These are phyloP conservation scores for Gossypium bickii DNA, from an alignment of 345 rosid genomes.

Conservation along the genomic window DNA sequence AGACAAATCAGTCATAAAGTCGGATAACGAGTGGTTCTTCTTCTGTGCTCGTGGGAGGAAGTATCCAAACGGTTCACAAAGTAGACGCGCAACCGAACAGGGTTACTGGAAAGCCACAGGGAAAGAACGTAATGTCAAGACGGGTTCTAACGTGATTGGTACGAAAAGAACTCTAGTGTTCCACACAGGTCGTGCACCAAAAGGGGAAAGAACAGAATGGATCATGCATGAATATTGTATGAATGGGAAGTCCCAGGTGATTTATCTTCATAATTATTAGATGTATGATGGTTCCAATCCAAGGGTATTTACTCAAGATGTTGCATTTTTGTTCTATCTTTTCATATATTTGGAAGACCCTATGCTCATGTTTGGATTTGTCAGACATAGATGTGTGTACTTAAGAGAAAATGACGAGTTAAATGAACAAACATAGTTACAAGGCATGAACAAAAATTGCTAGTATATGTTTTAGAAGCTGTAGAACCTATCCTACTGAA, in stretches of 20 bases:
- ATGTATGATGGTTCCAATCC: not conserved
- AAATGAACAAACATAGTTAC: too few relatives aligned
- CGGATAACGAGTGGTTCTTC: slow-evolving; percentile 90
- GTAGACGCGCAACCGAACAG: slow-evolving; percentile 63
- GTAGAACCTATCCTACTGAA: too few relatives aligned
- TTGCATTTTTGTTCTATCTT: not conserved
- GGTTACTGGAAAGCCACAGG: slow-evolving; percentile 98
- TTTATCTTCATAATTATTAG: not conserved
- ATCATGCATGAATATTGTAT: slow-evolving; percentile 85
- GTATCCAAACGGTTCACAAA: slow-evolving; percentile 79
- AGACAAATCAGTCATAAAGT: slow-evolving; percentile 59
- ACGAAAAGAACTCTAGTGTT: slow-evolving; percentile 88
- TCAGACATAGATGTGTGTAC: not conserved
- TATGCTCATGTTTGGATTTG: not conserved
- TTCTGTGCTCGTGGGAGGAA: slow-evolving; percentile 83
- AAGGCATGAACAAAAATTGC: too few relatives aligned
- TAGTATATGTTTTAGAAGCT: too few relatives aligned
- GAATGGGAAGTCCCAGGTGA: slow-evolving; percentile 59
- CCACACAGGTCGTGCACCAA: slow-evolving; percentile 85
- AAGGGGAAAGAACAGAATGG: slow-evolving; percentile 92
- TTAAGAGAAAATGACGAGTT: not conserved
- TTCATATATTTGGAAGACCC: not conserved
- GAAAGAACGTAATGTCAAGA: slow-evolving; percentile 69
- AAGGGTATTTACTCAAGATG: not conserved
- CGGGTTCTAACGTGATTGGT: slow-evolving; percentile 55